Percentiles rank a stretch among this genome's conserved stretches.
Conservation (phyloP, 176 grass and related monocot genomes). For the Eragrostis nindensis region DNA sequence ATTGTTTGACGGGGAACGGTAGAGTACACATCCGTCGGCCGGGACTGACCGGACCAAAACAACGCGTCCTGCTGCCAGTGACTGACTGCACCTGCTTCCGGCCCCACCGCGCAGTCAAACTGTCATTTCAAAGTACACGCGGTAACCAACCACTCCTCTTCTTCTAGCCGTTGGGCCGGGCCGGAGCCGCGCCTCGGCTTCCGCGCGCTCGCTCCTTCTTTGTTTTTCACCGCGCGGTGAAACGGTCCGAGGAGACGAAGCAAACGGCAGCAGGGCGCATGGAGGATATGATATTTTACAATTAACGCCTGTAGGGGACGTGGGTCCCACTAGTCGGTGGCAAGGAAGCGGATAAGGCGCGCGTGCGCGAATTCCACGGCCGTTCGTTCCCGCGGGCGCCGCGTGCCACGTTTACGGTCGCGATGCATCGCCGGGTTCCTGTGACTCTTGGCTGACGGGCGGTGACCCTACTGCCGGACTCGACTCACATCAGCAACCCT, state of each 20-base stretch:
- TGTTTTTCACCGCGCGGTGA: neutral
- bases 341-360: neutral
- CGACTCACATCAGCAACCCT: no score
- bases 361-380: neutral
- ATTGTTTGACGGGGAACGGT: no score
- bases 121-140: neutral
- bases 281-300: neutral
- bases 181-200: neutral
- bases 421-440: neutral
- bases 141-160: neutral
- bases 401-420: conserved; percentile 1
- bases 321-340: neutral
- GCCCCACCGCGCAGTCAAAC: neutral
- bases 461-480: neutral
- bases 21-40: no score
- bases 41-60: no score
- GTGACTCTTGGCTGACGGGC: neutral
- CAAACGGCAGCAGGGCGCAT: neutral
- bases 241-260: neutral
- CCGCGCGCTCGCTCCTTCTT: neutral
- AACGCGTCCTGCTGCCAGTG: no score
- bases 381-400: neutral
- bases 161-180: neutral
- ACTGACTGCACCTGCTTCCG: neutral
- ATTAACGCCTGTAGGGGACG: accelerated